Evolutionary conservation across 2,329 filamentous ascomycete species (phyloP).

Genomic region (Aspergillus oerlinghausenensis): DNA sequence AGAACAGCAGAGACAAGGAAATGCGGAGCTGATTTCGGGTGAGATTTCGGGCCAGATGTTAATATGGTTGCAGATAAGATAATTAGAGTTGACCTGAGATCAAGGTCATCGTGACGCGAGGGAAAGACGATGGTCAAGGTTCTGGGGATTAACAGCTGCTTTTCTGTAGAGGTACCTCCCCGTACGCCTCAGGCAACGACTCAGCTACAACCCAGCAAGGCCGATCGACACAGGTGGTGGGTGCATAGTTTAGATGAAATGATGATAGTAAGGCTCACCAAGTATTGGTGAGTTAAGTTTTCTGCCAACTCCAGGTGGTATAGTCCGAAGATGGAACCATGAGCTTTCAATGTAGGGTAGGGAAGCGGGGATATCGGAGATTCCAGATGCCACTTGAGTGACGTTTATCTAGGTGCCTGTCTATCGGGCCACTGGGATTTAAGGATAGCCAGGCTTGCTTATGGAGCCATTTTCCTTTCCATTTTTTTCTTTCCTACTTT

Average conservation of each 20-base stretch:
- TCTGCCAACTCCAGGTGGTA: background rate
- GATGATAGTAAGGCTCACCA: background rate
- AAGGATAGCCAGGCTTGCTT: background rate
- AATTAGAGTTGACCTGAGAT: background rate
- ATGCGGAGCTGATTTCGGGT: background rate
- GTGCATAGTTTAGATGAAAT: background rate
- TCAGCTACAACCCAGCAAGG: background rate
- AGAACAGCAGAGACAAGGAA: background rate
- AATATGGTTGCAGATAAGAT: background rate
- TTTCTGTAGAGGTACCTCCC: background rate
- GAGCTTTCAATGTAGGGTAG: background rate
- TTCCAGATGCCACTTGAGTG: background rate
- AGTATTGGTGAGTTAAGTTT: background rate
- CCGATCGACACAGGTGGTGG: background rate
- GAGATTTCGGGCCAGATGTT: background rate
- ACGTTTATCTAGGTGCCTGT: background rate
- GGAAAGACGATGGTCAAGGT: background rate
- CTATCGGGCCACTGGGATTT: background rate
- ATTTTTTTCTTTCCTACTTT: background rate
- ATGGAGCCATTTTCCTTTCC: background rate
- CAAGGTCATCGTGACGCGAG: background rate
- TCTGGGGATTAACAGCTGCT: background rate
- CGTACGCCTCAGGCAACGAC: background rate
- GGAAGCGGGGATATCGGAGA: background rate
- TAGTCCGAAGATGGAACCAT: background rate